phyloP scores from a whole-genome alignment of 2,329 filamentous ascomycete species.

The Cercospora sojina region DNA sequence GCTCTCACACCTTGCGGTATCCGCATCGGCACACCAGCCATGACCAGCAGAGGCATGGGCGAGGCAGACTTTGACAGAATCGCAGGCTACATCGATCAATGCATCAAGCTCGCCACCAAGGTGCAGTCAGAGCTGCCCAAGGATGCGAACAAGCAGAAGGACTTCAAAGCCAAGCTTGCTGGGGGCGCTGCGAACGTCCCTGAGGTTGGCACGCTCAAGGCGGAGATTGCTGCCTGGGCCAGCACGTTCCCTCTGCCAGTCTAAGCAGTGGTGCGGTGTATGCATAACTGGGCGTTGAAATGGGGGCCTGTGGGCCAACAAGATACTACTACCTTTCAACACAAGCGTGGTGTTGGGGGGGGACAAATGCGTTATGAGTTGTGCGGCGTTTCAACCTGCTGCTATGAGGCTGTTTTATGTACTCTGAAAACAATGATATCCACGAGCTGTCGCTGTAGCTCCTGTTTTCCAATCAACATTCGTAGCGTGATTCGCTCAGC shows the following conservation, averaged over 20 bases:
- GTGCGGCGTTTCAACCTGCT: conserved; percentile 26
- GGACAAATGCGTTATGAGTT: not conserved
- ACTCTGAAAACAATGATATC: conserved; percentile 5
- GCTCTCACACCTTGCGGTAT: conserved; percentile 92
- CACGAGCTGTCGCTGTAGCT: not conserved
- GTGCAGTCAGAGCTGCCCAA: conserved; percentile 83
- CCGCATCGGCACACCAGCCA: conserved; percentile 93
- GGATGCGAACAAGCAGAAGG: conserved; percentile 98
- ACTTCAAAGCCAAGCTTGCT: conserved; percentile 93
- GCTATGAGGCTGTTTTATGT: conserved; percentile 15
- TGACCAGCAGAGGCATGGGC: conserved; percentile 94
- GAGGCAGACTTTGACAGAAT: conserved; percentile 90
- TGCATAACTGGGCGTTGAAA: not conserved
- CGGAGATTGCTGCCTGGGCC: conserved; percentile 88
- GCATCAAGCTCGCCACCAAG: conserved; percentile 86
- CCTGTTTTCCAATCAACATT: not conserved
- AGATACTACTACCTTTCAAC: conserved; percentile 9
- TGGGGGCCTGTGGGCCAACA: not conserved
- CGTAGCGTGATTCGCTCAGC: not conserved
- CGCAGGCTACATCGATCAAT: conserved; percentile 81
- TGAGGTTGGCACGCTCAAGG: conserved; percentile 80
- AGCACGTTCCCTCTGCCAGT: conserved; percentile 89
- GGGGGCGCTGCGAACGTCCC: conserved; percentile 59
- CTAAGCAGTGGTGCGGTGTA: conserved; percentile 35
- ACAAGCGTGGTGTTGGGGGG: conserved; percentile 12